Base-by-base conservation (phyloP, 2,329 filamentous ascomycete species). In the Clathrospora elynae region DNA sequence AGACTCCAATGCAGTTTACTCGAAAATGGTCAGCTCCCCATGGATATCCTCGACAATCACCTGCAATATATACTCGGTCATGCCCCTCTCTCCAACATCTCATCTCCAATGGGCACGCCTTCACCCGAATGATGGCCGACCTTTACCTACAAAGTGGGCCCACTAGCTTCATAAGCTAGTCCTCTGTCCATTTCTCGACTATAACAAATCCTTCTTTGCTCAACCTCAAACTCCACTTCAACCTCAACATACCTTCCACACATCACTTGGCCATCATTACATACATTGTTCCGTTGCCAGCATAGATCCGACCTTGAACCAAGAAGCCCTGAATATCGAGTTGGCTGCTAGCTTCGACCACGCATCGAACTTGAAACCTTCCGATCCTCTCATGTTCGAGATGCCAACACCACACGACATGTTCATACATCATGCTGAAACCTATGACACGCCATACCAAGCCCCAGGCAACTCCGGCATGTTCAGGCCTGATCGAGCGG, bases 231-330 rank as follows among this genome's bases (percentile, higher is more conserved):
- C 31, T 16, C n/a, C 23, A 13, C 23, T 39, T 28, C 13, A 20
- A 26, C 16, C 25, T 23, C 6, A n/a, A n/a, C 26, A 30, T 13
- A 16, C 30, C 17, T 22, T 18, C 23, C 4, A 16, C 23, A 17
- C 8, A 17, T 12, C 14, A 30, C 24, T 42, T n/a, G 17, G 29
- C 31, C 16, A 12, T 22, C 18, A 11, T 11, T 11, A 20, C 30
- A 12, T 32, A 20, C 17, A 11, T 20, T 16, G 18, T 6, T 14
- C n/a, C 12, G 13, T 31, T 31, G 20, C 28, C 6, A 36, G 12
- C 16, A 42, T 42, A 19, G n/a, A 42, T 4, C 32, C 16, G 24
- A 14, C 13, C 10, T 18, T 19, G 17, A 33, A 32, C n/a, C 31
- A 34, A 28, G 18, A 30, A 9, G 17, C 11, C 11, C 35, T 14